Evolutionary conservation across 306 rosid genomes (phyloP).

Genomic region (Arachis hypogaea): DNA sequence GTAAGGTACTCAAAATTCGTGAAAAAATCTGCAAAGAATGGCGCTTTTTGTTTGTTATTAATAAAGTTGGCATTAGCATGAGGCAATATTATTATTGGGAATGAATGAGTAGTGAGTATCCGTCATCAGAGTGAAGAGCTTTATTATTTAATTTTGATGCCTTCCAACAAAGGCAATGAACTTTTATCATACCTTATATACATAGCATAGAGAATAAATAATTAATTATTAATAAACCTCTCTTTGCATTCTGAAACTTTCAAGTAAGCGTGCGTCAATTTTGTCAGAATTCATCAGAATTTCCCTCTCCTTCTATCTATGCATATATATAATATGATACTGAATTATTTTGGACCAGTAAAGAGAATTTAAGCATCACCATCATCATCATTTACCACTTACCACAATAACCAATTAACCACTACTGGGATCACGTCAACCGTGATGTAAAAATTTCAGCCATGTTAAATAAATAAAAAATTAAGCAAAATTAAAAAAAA

Average conservation of each 20-base stretch:
- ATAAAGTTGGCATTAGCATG: conserved; percentile 43
- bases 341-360: conserved; percentile 10
- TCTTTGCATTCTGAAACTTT: conserved; percentile 31
- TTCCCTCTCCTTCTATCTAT: conserved; percentile 35
- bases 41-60: neutral
- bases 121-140: conserved; percentile 29
- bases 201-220: no score
- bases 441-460: neutral
- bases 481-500: no score
- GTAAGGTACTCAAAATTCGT: conserved; percentile 4
- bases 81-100: neutral
- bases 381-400: conserved; percentile 18
- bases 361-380: conserved; percentile 11
- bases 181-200: conserved; percentile 40
- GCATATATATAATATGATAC: neutral
- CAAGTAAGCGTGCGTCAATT: conserved; percentile 46
- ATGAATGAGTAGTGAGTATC: conserved; percentile 15
- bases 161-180: conserved; percentile 43
- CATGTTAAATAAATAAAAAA: neutral
- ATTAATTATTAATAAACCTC: no score
- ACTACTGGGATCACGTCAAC: neutral
- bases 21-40: conserved; percentile 27
- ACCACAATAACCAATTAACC: neutral
- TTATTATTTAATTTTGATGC: conserved; percentile 24
- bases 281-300: conserved; percentile 43